Conservation (phyloP, 2,329 filamentous ascomycete species). For the Fusarium sublunatum region DNA sequence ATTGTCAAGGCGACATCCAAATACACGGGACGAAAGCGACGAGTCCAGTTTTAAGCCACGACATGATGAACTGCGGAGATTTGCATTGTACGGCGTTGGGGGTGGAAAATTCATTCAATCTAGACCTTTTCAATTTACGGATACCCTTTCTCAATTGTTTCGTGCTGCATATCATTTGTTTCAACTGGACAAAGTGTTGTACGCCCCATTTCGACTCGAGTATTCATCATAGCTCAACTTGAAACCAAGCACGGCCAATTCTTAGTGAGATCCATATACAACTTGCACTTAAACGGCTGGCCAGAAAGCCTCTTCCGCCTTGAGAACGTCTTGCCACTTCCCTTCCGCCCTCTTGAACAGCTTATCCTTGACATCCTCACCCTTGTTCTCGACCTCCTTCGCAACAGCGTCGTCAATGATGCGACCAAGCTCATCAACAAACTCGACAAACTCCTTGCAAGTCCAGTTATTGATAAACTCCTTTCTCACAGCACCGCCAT, state of each 20-base stretch:
- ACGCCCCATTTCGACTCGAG: not conserved
- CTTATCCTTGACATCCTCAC: constrained; percentile 46
- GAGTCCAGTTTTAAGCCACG: constrained; percentile 73
- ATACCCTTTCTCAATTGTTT: constrained; percentile 34
- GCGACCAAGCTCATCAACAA: constrained; percentile 66
- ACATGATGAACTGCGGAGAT: constrained; percentile 18
- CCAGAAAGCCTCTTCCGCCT: constrained; percentile 70
- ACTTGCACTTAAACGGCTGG: constrained; percentile 48
- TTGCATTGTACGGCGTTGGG: constrained; percentile 50
- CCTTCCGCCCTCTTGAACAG: constrained; percentile 55
- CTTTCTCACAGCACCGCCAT: constrained; percentile 72
- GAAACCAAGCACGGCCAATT: rapidly evolving
- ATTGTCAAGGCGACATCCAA: constrained; percentile 92
- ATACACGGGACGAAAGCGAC: constrained; percentile 91
- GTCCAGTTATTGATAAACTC: constrained; percentile 79
- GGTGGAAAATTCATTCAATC: constrained; percentile 27
- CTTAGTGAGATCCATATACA: not conserved
- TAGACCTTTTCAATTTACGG: constrained; percentile 41
- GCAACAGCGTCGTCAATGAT: constrained; percentile 66
- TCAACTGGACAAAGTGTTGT: not conserved
- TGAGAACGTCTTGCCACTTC: constrained; percentile 63
- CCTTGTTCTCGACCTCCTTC: constrained; percentile 51
- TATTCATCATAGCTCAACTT: not conserved
- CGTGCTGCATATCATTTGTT: too few relatives aligned
- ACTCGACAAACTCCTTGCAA: constrained; percentile 67